Evolutionary conservation across 2,329 filamentous ascomycete species (phyloP).

Genomic region (Ascochyta lentis): DNA sequence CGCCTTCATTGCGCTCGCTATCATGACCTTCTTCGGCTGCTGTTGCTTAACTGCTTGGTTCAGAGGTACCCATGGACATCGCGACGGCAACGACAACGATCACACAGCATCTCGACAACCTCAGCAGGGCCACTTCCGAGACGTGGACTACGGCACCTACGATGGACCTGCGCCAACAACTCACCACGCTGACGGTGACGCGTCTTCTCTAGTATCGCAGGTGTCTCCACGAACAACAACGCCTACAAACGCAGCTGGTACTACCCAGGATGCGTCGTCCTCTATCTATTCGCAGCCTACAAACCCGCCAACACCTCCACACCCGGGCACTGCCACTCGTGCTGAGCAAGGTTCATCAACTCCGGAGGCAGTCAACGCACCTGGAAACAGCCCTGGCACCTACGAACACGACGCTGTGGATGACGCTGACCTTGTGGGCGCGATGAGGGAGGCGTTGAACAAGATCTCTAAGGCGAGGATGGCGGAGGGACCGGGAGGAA

Average conservation of each 20-base stretch:
- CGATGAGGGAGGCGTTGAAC: neutral
- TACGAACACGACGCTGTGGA: neutral
- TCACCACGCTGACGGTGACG: neutral
- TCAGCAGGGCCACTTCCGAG: neutral
- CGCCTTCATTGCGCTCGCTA: neutral
- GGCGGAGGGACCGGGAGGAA: neutral
- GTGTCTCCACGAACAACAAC: conserved; percentile 1
- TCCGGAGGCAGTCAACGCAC: too few relatives aligned
- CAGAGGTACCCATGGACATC: neutral
- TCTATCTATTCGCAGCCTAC: neutral
- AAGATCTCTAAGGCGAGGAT: neutral
- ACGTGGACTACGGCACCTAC: neutral
- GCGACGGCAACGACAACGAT: neutral
- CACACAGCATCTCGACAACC: neutral
- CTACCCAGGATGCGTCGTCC: neutral
- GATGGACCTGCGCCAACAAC: neutral
- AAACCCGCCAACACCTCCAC: too few relatives aligned
- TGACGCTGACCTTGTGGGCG: neutral
- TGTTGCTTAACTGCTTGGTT: neutral
- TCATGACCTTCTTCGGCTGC: neutral
- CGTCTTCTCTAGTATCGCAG: neutral
- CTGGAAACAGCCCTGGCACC: neutral
- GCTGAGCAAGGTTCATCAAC: too few relatives aligned
- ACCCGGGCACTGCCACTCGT: too few relatives aligned
- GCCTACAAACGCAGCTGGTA: neutral